phyloP scores from a whole-genome alignment of 1,284 basidiomycete genomes.

The Austropuccinia psidii region DNA sequence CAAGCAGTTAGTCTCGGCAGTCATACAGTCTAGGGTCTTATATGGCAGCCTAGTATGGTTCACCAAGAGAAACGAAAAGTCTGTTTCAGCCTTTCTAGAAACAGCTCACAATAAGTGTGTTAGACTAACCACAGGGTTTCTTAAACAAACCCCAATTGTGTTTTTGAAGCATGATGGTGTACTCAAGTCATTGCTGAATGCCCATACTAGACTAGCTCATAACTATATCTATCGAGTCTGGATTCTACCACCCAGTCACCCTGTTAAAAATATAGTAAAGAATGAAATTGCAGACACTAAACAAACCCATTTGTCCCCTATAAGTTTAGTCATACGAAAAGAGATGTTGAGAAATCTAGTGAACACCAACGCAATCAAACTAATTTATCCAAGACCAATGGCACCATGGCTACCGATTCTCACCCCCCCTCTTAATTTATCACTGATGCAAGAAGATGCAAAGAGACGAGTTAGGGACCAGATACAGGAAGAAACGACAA shows the following conservation, averaged over 20 bases:
- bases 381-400: no score
- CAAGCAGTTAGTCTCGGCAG: not conserved
- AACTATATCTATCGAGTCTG: not conserved
- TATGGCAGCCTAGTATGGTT: constrained; percentile 23
- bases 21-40: not conserved
- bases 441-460: no score
- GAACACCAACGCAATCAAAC: no score
- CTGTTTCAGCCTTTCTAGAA: not conserved
- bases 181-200: not conserved
- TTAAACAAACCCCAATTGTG: not conserved
- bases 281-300: not conserved
- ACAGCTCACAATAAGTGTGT: not conserved
- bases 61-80: not conserved
- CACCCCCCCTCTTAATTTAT: no score
- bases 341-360: no score
- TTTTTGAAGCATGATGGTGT: not conserved
- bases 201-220: not conserved
- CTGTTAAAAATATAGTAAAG: not conserved
- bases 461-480: not conserved
- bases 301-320: not conserved
- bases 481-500: not conserved
- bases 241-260: not conserved
- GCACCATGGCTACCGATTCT: no score
- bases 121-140: not conserved
- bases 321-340: not conserved